Evolutionary conservation across 2,329 filamentous ascomycete genomes (phyloP).

Genomic region (Stachybotrys chlorohalonatus): DNA sequence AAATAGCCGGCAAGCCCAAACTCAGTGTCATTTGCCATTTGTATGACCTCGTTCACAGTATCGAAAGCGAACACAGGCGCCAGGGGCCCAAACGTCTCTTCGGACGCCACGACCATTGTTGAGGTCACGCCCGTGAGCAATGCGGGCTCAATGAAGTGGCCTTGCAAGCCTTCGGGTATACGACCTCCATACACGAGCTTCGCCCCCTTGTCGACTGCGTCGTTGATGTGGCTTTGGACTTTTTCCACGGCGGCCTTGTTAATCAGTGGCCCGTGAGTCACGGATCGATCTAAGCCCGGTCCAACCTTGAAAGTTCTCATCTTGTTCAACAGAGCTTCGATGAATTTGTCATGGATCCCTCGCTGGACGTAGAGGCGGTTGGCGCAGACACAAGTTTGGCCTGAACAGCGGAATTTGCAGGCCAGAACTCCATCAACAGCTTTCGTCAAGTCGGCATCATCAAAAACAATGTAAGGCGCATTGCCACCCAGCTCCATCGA

Average conservation of each 20-base stretch:
- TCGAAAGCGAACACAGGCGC: slow-evolving; percentile 63
- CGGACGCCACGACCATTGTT: slow-evolving; percentile 56
- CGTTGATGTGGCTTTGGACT: slow-evolving; percentile 53
- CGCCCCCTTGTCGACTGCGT: slow-evolving; percentile 54
- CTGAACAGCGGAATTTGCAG: slow-evolving; percentile 80
- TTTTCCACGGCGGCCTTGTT: slow-evolving; percentile 48
- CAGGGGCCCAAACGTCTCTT: slow-evolving; percentile 72
- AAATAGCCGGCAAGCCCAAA: slow-evolving; percentile 71
- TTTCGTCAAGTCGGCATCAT: slow-evolving; percentile 61
- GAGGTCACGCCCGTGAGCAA: slow-evolving; percentile 58
- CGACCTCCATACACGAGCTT: slow-evolving; percentile 50
- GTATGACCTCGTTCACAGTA: slow-evolving; percentile 61
- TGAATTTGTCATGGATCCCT: slow-evolving; percentile 63
- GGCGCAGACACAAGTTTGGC: slow-evolving; percentile 84
- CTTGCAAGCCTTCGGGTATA: background rate
- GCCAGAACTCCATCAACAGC: slow-evolving; percentile 57
- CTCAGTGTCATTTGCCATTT: slow-evolving; percentile 57
- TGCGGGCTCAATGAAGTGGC: slow-evolving; percentile 62
- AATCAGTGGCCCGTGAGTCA: slow-evolving; percentile 56
- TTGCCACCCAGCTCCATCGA: slow-evolving; percentile 64
- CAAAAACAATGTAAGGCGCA: slow-evolving; percentile 70
- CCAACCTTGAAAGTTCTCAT: slow-evolving; percentile 64
- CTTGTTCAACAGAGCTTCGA: slow-evolving; percentile 52
- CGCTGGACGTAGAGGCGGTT: slow-evolving; percentile 69
- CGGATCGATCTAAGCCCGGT: slow-evolving; percentile 42